Evolutionary conservation across 805 yeast genomes (phyloP).

Genomic region (Saturnispora sanitii): DNA sequence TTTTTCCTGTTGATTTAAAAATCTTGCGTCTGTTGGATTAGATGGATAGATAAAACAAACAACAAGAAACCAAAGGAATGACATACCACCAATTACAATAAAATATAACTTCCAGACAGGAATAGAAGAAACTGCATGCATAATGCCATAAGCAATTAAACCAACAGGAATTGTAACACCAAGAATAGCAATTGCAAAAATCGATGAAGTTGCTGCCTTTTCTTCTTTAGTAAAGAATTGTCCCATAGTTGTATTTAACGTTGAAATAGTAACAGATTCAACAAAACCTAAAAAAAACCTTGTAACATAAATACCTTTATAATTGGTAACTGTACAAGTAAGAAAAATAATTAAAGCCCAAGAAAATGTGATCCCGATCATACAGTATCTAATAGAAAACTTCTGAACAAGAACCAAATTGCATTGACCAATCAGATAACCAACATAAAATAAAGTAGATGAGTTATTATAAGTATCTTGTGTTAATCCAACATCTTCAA

Average conservation of each 20-base stretch:
- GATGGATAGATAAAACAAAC: slow-evolving; percentile 40
- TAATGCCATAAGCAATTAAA: slow-evolving; percentile 30
- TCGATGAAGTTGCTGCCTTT: slow-evolving; percentile 42
- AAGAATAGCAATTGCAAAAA: slow-evolving; percentile 44
- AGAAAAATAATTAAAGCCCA: slow-evolving; percentile 41
- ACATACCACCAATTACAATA: slow-evolving; percentile 47
- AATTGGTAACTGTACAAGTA: slow-evolving; percentile 35
- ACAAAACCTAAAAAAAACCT: slow-evolving; percentile 45
- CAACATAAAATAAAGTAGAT: slow-evolving; percentile 45
- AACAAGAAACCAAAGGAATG: slow-evolving; percentile 31
- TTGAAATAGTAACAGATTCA: slow-evolving; percentile 37
- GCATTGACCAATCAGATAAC: slow-evolving; percentile 38
- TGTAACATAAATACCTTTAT: slow-evolving; percentile 36
- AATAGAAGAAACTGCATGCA: slow-evolving; percentile 21
- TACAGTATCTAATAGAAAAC: slow-evolving; percentile 31
- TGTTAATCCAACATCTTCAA: slow-evolving; percentile 35
- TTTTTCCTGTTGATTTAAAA: slow-evolving; percentile 39
- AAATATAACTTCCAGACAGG: slow-evolving; percentile 43
- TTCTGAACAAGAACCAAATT: slow-evolving; percentile 36
- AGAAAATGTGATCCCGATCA: slow-evolving; percentile 27
- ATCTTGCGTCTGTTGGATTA: slow-evolving; percentile 44
- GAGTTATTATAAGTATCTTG: slow-evolving; percentile 37
- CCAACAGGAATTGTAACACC: slow-evolving; percentile 32
- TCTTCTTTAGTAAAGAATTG: slow-evolving; percentile 38
- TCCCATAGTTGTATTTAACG: slow-evolving; percentile 37